A percentile compares a stretch with the other conserved stretches of the same genome.
phyloP scores from a whole-genome alignment of 2,329 filamentous ascomycete species.

The Trichoderma oligosporum region DNA sequence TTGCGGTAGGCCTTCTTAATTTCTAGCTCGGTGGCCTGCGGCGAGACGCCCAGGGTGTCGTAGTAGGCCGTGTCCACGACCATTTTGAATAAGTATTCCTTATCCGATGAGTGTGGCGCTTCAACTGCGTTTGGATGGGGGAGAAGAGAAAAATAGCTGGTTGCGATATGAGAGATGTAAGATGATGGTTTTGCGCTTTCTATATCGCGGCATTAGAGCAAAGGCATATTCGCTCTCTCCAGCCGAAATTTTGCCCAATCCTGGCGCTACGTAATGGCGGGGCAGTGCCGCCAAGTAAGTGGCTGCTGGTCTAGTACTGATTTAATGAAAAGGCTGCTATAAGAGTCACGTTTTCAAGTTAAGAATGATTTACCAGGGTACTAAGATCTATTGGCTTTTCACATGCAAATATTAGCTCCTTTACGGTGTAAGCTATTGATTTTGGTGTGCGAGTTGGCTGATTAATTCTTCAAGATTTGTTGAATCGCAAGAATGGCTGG shows the following conservation, averaged over 20 bases:
- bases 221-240: constrained; percentile 16
- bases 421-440: neutral
- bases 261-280: constrained; percentile 35
- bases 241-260: constrained; percentile 20
- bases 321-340: neutral
- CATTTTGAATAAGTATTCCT: constrained; percentile 50
- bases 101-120: neutral
- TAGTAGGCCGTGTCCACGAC: constrained; percentile 87
- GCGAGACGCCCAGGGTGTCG: constrained; percentile 78
- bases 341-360: neutral
- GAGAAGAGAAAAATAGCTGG: neutral
- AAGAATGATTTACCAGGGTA: too few species aligned
- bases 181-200: neutral
- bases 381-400: too few species aligned
- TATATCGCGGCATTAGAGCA: neutral
- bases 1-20: constrained; percentile 98
- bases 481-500: too few species aligned
- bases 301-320: neutral
- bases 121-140: neutral
- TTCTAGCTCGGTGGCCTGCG: constrained; percentile 82
- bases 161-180: neutral
- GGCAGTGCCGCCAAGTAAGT: constrained; percentile 29
- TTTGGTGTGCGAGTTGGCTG: too few species aligned
- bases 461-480: too few species aligned
- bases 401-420: too few species aligned